Conservation (phyloP, 352 stramenopile species). For the Globisporangium radiosum region DNA sequence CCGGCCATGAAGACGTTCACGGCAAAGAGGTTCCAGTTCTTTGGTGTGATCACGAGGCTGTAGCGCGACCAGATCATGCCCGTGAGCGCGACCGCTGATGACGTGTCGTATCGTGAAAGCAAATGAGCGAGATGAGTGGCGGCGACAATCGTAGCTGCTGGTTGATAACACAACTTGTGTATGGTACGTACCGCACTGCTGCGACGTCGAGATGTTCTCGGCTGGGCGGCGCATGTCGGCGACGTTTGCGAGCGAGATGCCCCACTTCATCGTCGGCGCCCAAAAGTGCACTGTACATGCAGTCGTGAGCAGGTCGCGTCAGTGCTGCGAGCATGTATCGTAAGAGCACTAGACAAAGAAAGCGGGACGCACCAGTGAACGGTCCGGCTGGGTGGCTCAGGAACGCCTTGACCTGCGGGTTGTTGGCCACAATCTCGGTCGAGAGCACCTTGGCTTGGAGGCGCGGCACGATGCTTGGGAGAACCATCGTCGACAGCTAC, state of each 20-base stretch:
- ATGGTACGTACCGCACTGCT: conserved; percentile 46
- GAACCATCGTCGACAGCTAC: conserved; percentile 18
- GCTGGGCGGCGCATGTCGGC: conserved; percentile 76
- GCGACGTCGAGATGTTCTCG: conserved; percentile 76
- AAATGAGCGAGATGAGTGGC: not conserved
- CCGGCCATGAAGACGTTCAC: conserved; percentile 88
- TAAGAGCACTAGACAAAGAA: not conserved
- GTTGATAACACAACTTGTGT: not conserved
- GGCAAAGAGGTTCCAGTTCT: conserved; percentile 89
- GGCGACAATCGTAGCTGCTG: not conserved
- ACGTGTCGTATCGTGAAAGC: not conserved
- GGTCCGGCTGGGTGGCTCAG: conserved; percentile 75
- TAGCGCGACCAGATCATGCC: conserved; percentile 90
- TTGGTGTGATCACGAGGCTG: conserved; percentile 81
- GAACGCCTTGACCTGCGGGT: conserved; percentile 52
- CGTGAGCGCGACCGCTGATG: conserved; percentile 58
- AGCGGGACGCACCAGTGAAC: conserved; percentile 57
- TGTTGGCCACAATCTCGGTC: conserved; percentile 60
- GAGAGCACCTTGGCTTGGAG: conserved; percentile 70
- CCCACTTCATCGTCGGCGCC: conserved; percentile 87
- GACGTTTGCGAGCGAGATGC: conserved; percentile 83
- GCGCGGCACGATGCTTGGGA: conserved; percentile 67
- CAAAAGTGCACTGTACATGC: conserved; percentile 74
- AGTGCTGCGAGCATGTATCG: too few relatives aligned
- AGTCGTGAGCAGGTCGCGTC: not conserved